Base-by-base conservation (phyloP, 2,329 filamentous ascomycete genomes). In the Aspergillus fijiensis region DNA sequence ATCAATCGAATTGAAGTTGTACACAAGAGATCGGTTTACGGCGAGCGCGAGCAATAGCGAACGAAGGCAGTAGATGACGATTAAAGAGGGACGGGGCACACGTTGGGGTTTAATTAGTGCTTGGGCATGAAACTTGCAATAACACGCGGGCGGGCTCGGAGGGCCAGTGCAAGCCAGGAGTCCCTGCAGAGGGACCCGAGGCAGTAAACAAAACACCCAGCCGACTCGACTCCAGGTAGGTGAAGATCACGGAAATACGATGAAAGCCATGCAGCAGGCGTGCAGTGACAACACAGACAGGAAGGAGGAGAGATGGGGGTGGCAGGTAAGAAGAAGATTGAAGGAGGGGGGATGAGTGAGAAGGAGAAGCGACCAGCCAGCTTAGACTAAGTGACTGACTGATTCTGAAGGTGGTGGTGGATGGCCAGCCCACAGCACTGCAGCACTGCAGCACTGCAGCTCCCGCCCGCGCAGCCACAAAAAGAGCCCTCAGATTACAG, bases 161-260 rank as follows among this genome's bases (percentile, higher is more conserved):
- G 39, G 54, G 57, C 50, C 50, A 51, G 60, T 57, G 49, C 57
- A 56, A 58, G 54, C 56, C 53, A 61, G 49, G 45, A 56, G 60
- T 35, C 59, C 57, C 60, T 57, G 57, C 59, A 51, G 49, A 51
- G 54, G 27, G 54, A 56, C 23, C 47, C 55, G 56, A 61, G 61
- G 56, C 45, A 51, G 56, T 59, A 51, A 63, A 63, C 49, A 52
- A 45, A 56, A 65, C 58, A 63, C 58, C 65, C 65, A 64, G 61
- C 57, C 35, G 55, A 57, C 54, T 59, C 56, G 55, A 57, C 54
- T 59, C 56, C 53, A 63, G 60, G 49, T 59, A 53, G 27, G 27
- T 9, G 27, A 29, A 62, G 42, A 23, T 60, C 49, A 63, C 50
- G 51, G 48, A 53, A 27, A 57, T 33, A 50, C 59, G 25, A 51